phyloP scores from a whole-genome alignment of 2,329 filamentous ascomycete species.

The Stemphylium vesicarium region DNA sequence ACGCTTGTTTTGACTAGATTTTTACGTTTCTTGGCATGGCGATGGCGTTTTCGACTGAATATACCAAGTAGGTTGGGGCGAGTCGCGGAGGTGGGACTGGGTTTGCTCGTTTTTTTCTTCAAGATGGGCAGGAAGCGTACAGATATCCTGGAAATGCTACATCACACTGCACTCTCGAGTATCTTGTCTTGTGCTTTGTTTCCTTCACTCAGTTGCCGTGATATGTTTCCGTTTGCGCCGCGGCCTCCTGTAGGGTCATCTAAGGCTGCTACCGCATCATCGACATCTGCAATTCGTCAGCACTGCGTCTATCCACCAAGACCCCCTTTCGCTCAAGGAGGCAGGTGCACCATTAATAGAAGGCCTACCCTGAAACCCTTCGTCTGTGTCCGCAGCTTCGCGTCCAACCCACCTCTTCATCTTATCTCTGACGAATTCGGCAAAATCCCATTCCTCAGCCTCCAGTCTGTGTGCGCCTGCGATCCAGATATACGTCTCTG shows the following conservation, averaged over 20 bases:
- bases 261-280: slow-evolving; percentile 50
- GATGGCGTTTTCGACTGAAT: slow-evolving; percentile 6
- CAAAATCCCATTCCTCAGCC: slow-evolving; percentile 83
- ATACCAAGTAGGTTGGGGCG: neutral
- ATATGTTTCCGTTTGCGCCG: slow-evolving; percentile 51
- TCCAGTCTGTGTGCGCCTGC: slow-evolving; percentile 63
- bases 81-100: neutral
- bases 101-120: neutral
- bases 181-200: slow-evolving; percentile 25
- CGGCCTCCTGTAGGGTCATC: slow-evolving; percentile 55
- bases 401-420: slow-evolving; percentile 64
- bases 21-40: slow-evolving; percentile 2
- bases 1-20: neutral
- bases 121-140: neutral
- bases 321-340: neutral
- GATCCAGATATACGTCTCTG: slow-evolving; percentile 61
- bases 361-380: slow-evolving; percentile 53
- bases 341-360: slow-evolving; percentile 31
- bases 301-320: neutral
- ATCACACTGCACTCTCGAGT: slow-evolving; percentile 42
- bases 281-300: slow-evolving; percentile 48
- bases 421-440: slow-evolving; percentile 80
- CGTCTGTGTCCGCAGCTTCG: slow-evolving; percentile 51
- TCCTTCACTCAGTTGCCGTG: slow-evolving; percentile 41
- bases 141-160: neutral